These are phyloP conservation scores for Rossbeevera mucosa DNA, from an alignment of 768 basidiomycete genomes.

Conservation along the genomic window DNA sequence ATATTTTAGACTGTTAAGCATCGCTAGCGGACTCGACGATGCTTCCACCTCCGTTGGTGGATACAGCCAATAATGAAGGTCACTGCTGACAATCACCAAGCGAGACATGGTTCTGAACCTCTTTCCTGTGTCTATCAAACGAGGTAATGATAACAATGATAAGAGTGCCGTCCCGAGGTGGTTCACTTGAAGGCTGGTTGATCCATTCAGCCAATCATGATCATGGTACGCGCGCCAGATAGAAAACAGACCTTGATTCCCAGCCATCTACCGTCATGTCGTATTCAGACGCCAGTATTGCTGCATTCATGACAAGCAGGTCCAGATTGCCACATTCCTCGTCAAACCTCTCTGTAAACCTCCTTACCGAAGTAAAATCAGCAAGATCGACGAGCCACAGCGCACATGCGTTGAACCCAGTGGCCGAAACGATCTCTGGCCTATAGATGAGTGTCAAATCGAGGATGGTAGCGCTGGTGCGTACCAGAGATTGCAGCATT, in stretches of 20 bases:
- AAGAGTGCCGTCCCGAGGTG: slow-evolving; percentile 31
- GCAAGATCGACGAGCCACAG: slow-evolving; percentile 9
- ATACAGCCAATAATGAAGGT: slow-evolving; percentile 16
- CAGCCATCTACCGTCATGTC: slow-evolving; percentile 39
- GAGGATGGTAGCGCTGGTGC: not conserved
- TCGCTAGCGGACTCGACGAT: slow-evolving; percentile 21
- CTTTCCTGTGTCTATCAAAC: slow-evolving; percentile 23
- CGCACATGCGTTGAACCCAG: slow-evolving; percentile 26
- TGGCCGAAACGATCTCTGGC: slow-evolving; percentile 21
- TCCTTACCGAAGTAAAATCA: slow-evolving; percentile 13
- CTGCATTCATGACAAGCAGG: slow-evolving; percentile 45
- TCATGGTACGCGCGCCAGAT: not conserved
- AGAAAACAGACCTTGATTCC: slow-evolving; percentile 37
- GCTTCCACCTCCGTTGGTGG: slow-evolving; percentile 19
- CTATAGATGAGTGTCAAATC: not conserved
- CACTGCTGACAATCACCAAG: slow-evolving; percentile 33
- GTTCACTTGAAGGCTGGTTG: slow-evolving; percentile 34
- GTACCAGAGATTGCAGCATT: slow-evolving; percentile 19
- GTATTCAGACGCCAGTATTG: slow-evolving; percentile 10
- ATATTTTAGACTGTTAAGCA: slow-evolving; percentile 21
- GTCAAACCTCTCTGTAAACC: slow-evolving; percentile 9
- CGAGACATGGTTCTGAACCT: slow-evolving; percentile 20
- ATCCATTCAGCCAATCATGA: not conserved
- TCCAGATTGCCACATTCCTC: slow-evolving; percentile 11
- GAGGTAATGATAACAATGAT: slow-evolving; percentile 32